These are phyloP conservation scores for Glycine soja DNA, from an alignment of 306 rosid genomes.

Conservation along the genomic window DNA sequence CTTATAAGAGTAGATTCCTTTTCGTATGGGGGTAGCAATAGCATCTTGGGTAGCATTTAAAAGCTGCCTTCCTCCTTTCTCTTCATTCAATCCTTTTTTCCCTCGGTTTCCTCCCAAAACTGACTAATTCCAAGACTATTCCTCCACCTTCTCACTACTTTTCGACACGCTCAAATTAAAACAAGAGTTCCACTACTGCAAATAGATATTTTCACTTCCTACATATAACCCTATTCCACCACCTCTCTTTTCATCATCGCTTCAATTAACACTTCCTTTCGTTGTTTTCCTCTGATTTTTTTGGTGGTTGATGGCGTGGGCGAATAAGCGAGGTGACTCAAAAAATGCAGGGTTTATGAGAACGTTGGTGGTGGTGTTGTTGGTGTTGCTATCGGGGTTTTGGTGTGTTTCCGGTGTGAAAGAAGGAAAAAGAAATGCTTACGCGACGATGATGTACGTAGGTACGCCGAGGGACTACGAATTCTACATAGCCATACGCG, in stretches of 20 bases:
- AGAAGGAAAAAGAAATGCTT: slow-evolving; percentile 64
- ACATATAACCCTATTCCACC: background rate
- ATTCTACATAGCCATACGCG: slow-evolving; percentile 83
- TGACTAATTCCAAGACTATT: background rate
- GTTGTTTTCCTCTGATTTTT: background rate
- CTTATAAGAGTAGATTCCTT: background rate
- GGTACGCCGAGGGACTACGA: slow-evolving; percentile 92
- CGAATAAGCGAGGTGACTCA: background rate
- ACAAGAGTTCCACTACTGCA: background rate
- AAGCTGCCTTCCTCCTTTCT: background rate
- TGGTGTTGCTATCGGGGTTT: slow-evolving; percentile 15
- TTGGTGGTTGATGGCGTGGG: slow-evolving; percentile 38
- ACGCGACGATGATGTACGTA: slow-evolving; percentile 96
- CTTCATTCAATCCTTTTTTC: too few species aligned
- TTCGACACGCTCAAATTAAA: background rate
- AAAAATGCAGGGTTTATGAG: background rate
- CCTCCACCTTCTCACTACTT: background rate
- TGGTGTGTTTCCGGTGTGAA: background rate
- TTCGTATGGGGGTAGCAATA: too few species aligned
- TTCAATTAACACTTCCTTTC: background rate
- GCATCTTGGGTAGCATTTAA: background rate
- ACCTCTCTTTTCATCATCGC: background rate
- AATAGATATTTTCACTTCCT: background rate
- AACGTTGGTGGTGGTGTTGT: background rate
- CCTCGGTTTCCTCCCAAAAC: background rate